Evolutionary conservation across 2,329 filamentous ascomycete genomes (phyloP).

Genomic region (Colletotrichum karsti): DNA sequence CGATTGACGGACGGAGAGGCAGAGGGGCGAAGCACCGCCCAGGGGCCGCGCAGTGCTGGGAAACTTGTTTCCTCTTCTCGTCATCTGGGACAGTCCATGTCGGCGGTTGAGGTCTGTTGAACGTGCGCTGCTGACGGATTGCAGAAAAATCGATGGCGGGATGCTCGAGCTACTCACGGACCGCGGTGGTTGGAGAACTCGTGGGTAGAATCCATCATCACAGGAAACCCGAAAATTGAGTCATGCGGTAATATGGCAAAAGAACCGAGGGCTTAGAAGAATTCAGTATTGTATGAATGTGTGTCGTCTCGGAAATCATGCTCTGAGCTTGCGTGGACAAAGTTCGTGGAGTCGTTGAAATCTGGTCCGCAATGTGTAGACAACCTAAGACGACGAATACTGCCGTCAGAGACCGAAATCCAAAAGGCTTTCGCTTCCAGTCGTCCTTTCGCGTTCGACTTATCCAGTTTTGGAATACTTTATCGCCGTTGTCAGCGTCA

Average conservation of each 20-base stretch:
- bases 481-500: too few relatives aligned
- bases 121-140: conserved; percentile 15
- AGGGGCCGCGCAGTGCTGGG: not conserved
- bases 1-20: not conserved
- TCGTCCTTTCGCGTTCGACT: too few relatives aligned
- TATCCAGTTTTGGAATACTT: too few relatives aligned
- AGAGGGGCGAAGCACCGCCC: not conserved
- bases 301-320: too few relatives aligned
- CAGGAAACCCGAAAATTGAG: not conserved
- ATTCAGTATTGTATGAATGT: too few relatives aligned
- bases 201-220: not conserved
- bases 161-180: conserved; percentile 1
- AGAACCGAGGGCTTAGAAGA: too few relatives aligned
- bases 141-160: conserved; percentile 10
- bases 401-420: too few relatives aligned
- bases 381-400: too few relatives aligned
- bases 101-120: conserved; percentile 10
- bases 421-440: too few relatives aligned
- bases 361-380: too few relatives aligned
- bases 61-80: conserved; percentile 5
- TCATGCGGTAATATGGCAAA: not conserved
- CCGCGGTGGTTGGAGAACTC: not conserved
- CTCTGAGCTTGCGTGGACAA: too few relatives aligned
- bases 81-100: conserved; percentile 14
- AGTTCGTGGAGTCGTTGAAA: too few relatives aligned